Conservation (phyloP, 148 eudicot species). For the Vaccinium darrowii region DNA sequence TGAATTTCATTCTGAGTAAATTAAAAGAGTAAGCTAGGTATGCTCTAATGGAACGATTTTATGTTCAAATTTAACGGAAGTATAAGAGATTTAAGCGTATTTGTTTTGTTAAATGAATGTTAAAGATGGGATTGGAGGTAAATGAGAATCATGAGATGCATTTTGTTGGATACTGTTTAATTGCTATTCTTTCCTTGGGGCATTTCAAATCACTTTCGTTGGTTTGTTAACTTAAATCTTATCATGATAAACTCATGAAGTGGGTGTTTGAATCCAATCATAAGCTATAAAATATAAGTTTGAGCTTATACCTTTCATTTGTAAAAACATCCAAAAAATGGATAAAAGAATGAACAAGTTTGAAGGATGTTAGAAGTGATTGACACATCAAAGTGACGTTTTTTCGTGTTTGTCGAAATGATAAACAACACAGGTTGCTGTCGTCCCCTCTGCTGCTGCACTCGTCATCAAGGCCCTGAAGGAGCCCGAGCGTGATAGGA, state of each 20-base stretch:
- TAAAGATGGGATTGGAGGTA: not conserved
- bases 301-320: not conserved
- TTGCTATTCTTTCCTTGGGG: not conserved
- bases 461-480: constrained; percentile 76
- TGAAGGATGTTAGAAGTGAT: not conserved
- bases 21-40: too few species aligned
- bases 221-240: not conserved
- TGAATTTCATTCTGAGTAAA: too few species aligned
- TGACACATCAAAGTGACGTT: not conserved
- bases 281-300: not conserved
- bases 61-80: not conserved
- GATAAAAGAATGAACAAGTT: not conserved
- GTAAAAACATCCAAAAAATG: not conserved
- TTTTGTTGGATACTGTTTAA: not conserved
- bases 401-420: not conserved
- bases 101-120: not conserved
- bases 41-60: not conserved
- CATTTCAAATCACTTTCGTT: not conserved
- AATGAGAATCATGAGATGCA: not conserved
- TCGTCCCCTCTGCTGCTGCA: constrained; percentile 78
- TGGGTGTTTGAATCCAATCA: not conserved
- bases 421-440: constrained; percentile 24
- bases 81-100: not conserved
- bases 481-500: constrained; percentile 71
- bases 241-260: not conserved